These are phyloP conservation scores for Rhodocollybia butyracea DNA, from an alignment of 768 basidiomycete genomes.

Conservation along the genomic window DNA sequence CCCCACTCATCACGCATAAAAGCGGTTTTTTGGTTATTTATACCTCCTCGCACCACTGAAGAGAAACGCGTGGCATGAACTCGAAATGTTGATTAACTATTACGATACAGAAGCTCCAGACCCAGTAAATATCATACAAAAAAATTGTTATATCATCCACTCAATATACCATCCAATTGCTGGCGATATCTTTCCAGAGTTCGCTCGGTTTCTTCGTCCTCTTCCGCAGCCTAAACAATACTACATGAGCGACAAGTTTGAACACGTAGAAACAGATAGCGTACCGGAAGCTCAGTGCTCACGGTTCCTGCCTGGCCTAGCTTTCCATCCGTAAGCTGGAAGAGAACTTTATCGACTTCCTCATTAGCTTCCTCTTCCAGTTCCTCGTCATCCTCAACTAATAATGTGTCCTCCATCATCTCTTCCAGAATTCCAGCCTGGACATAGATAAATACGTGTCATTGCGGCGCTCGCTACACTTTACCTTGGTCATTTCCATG, in stretches of 20 bases:
- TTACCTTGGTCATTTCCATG: slow-evolving; percentile 98
- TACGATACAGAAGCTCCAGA: background rate
- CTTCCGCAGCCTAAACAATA: slow-evolving; percentile 49
- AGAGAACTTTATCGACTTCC: slow-evolving; percentile 95
- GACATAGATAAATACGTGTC: background rate
- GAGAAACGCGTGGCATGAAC: too few species aligned
- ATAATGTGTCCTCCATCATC: slow-evolving; percentile 93
- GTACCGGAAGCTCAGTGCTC: slow-evolving; percentile 70
- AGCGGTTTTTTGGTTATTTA: too few species aligned
- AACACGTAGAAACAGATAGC: slow-evolving; percentile 23
- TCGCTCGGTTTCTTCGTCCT: slow-evolving; percentile 82
- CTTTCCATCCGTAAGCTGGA: slow-evolving; percentile 93
- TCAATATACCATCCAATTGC: slow-evolving; percentile 84
- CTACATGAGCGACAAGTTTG: slow-evolving; percentile 1
- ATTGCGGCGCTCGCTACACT: slow-evolving; percentile 12
- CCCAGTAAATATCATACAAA: background rate
- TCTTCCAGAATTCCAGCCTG: slow-evolving; percentile 98
- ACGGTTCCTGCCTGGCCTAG: slow-evolving; percentile 82
- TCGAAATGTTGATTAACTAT: too few species aligned
- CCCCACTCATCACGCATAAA: too few species aligned
- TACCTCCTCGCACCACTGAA: too few species aligned
- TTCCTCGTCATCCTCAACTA: slow-evolving; percentile 92
- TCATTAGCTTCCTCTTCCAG: slow-evolving; percentile 95
- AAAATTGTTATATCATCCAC: slow-evolving; percentile 32
- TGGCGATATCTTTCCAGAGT: slow-evolving; percentile 90